These are phyloP conservation scores for Podaxis mareebaensis DNA, from an alignment of 768 basidiomycete genomes.

Conservation along the genomic window DNA sequence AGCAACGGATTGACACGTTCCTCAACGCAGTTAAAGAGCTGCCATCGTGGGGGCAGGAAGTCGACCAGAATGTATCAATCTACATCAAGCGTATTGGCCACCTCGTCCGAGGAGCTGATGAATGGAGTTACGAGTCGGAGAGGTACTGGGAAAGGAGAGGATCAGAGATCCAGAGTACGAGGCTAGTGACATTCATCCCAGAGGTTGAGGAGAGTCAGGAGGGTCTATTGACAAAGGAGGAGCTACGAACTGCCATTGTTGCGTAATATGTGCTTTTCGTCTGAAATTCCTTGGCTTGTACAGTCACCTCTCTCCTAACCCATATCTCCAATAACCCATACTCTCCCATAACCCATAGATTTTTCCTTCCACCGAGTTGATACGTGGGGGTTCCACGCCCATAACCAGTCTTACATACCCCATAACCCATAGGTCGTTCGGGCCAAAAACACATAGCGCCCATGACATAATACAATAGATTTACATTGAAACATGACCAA, in stretches of 20 bases:
- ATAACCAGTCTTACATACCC: background rate
- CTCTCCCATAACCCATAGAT: too few species aligned
- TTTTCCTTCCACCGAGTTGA: too few species aligned
- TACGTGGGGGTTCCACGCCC: too few species aligned
- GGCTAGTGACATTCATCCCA: constrained; percentile 23
- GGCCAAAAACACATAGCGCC: too few species aligned
- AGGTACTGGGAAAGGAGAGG: constrained; percentile 21
- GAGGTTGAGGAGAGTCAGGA: constrained; percentile 5
- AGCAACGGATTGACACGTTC: constrained; percentile 12
- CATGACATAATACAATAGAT: too few species aligned
- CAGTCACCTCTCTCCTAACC: too few species aligned
- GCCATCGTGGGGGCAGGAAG: constrained; percentile 19
- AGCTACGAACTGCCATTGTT: background rate
- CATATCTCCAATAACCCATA: too few species aligned
- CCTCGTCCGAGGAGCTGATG: constrained; percentile 19
- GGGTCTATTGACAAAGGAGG: constrained; percentile 9
- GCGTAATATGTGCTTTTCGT: background rate
- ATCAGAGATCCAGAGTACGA: constrained; percentile 21
- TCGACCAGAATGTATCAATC: constrained; percentile 17
- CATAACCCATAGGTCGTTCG: background rate
- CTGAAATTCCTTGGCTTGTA: too few species aligned
- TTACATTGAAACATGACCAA: too few species aligned
- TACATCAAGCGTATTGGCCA: constrained; percentile 20
- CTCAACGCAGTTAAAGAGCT: constrained; percentile 8
- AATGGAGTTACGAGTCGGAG: constrained; percentile 12